Evolutionary conservation across 345 rosid genomes (phyloP).

Genomic region (Citrus glauca): DNA sequence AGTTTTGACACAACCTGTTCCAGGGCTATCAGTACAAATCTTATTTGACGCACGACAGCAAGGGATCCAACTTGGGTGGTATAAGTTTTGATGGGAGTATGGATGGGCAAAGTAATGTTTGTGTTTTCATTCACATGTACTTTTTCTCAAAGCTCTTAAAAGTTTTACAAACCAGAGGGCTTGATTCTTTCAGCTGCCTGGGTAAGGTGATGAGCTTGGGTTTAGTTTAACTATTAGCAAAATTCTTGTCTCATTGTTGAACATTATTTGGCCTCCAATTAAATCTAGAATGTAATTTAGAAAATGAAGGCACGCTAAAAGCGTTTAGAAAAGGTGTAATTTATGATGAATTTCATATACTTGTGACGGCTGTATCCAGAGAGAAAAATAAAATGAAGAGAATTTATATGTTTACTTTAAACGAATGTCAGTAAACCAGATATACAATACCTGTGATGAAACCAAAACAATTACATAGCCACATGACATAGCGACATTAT

Average conservation of each 20-base stretch:
- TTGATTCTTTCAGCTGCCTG: not conserved
- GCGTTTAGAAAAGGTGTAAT: not conserved
- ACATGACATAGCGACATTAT: conserved; percentile 60
- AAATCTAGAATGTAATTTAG: not conserved
- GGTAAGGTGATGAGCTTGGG: not conserved
- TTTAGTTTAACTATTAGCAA: not conserved
- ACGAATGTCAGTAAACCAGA: not conserved
- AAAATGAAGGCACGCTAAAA: not conserved
- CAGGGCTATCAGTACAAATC: not conserved
- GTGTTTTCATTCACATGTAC: not conserved
- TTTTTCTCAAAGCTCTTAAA: not conserved
- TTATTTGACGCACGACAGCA: not conserved
- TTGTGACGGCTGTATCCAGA: not conserved
- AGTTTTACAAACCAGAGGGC: not conserved
- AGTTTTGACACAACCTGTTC: not conserved
- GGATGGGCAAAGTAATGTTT: not conserved
- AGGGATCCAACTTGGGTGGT: not conserved
- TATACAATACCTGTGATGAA: conserved; percentile 59
- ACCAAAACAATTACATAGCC: conserved; percentile 69
- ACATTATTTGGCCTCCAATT: not conserved
- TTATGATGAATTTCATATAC: not conserved
- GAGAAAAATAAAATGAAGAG: not conserved
- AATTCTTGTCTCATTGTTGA: not conserved
- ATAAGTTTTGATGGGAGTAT: not conserved
- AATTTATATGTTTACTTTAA: not conserved